Percentiles rank a stretch among this genome's conserved stretches.
Conservation (phyloP, 2,329 filamentous ascomycete species). For the Aphanoascus verrucosus region DNA sequence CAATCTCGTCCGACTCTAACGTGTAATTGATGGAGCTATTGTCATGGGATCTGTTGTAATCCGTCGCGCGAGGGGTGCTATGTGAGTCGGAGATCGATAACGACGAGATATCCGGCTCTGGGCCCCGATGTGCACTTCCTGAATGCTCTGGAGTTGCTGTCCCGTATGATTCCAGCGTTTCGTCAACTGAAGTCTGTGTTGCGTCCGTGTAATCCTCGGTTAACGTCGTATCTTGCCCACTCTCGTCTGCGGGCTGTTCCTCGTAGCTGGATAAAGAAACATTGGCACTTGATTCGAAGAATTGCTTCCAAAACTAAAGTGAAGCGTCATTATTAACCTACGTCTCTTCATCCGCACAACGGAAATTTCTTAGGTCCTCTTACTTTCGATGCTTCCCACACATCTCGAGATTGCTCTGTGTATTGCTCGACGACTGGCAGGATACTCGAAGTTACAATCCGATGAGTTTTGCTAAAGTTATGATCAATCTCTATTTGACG, state of each 20-base stretch:
- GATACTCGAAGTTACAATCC: conserved; percentile 89
- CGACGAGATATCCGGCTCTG: conserved; percentile 39
- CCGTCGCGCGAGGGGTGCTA: conserved; percentile 38
- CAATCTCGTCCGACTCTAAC: conserved; percentile 68
- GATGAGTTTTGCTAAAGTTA: conserved; percentile 94
- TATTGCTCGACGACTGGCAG: conserved; percentile 91
- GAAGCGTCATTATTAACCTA: neutral
- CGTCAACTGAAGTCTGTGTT: conserved; percentile 33
- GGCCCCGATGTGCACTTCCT: conserved; percentile 19
- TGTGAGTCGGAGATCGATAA: conserved; percentile 35
- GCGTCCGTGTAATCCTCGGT: conserved; percentile 48
- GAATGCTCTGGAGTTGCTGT: conserved; percentile 31
- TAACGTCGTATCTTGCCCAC: conserved; percentile 41
- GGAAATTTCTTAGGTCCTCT: neutral
- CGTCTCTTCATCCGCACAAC: neutral
- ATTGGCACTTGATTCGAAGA: conserved; percentile 97
- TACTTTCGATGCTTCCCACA: conserved; percentile 96
- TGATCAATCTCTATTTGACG: conserved; percentile 72
- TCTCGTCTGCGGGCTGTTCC: conserved; percentile 56
- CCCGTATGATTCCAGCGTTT: conserved; percentile 32
- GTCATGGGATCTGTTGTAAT: neutral
- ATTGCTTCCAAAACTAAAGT: conserved; percentile 93
- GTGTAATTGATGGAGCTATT: conserved; percentile 44
- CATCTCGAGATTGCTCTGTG: conserved; percentile 79
- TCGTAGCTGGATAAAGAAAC: conserved; percentile 93